Evolutionary conservation across 352 stramenopile species (phyloP).

Genomic region (Phytophthora sojae): DNA sequence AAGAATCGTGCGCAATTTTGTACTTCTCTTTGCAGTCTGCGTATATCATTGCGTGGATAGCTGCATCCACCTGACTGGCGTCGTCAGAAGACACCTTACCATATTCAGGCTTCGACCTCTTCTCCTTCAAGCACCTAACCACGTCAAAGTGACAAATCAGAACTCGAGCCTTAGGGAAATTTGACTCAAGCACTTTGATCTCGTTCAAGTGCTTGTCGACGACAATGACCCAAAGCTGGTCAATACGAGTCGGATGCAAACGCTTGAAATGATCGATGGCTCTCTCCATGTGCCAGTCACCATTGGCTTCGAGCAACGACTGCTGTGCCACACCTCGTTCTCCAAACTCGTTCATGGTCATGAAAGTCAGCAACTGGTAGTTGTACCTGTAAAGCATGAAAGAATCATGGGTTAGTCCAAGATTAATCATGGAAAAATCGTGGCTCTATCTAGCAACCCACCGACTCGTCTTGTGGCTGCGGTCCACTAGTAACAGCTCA

Average conservation of each 20-base stretch:
- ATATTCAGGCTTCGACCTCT: neutral
- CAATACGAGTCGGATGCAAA: too few relatives aligned
- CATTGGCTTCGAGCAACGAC: slow-evolving; percentile 12
- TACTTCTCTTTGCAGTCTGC: neutral
- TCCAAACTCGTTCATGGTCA: slow-evolving; percentile 17
- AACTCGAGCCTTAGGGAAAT: neutral
- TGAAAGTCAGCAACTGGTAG: slow-evolving; percentile 26
- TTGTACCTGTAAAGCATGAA: slow-evolving; percentile 21
- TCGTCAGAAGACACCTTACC: neutral
- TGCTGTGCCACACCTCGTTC: slow-evolving; percentile 9
- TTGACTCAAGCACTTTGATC: neutral
- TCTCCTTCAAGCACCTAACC: slow-evolving; percentile 31
- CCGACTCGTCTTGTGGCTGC: slow-evolving; percentile 24
- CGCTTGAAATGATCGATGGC: slow-evolving; percentile 4
- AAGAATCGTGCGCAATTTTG: neutral
- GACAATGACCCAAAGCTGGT: neutral
- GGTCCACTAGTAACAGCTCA: slow-evolving; percentile 21
- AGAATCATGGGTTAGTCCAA: too few relatives aligned
- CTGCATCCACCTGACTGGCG: neutral
- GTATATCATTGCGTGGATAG: slow-evolving; percentile 1
- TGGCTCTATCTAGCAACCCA: too few relatives aligned
- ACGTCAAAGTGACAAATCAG: slow-evolving; percentile 14
- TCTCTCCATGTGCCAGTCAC: slow-evolving; percentile 22
- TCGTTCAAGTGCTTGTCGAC: neutral
- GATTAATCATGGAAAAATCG: too few relatives aligned